A percentile compares a stretch with the other conserved stretches of the same genome.
phyloP scores from a whole-genome alignment of 768 basidiomycete species.

The Podaxis sp. region DNA sequence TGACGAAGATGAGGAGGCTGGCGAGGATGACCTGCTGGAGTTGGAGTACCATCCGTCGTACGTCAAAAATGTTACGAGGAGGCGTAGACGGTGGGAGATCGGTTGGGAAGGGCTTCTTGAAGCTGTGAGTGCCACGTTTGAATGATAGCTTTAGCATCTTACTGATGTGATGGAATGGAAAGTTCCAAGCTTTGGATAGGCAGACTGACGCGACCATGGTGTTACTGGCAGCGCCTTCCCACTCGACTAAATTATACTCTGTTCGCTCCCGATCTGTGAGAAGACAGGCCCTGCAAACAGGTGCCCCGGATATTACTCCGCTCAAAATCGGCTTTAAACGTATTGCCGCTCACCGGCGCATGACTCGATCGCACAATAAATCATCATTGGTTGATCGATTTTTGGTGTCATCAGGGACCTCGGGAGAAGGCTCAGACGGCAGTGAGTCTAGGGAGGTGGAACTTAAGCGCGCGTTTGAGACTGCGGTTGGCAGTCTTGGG shows the following conservation, averaged over 20 bases:
- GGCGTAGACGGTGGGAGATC: conserved; percentile 69
- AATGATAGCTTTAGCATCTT: conserved; percentile 4
- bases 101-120: conserved; percentile 75
- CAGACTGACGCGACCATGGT: conserved; percentile 81
- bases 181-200: conserved; percentile 79
- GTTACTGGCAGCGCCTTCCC: conserved; percentile 71
- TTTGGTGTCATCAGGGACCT: conserved; percentile 38
- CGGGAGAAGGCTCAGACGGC: conserved; percentile 56
- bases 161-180: conserved; percentile 6
- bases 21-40: conserved; percentile 69
- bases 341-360: conserved; percentile 54
- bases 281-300: conserved; percentile 45
- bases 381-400: conserved; percentile 48
- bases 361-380: conserved; percentile 37
- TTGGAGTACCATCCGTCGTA: conserved; percentile 76
- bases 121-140: conserved; percentile 46
- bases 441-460: conserved; percentile 60
- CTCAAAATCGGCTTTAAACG: conserved; percentile 59
- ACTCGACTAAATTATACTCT: conserved; percentile 62
- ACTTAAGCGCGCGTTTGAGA: conserved; percentile 64
- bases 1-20: conserved; percentile 69
- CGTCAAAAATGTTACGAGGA: conserved; percentile 62
- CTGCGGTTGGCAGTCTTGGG: conserved; percentile 64
- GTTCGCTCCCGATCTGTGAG: conserved; percentile 70
- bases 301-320: conserved; percentile 47